These are phyloP conservation scores for Hypoxylon sp. DNA, from an alignment of 2,329 filamentous ascomycete genomes.

Conservation along the genomic window DNA sequence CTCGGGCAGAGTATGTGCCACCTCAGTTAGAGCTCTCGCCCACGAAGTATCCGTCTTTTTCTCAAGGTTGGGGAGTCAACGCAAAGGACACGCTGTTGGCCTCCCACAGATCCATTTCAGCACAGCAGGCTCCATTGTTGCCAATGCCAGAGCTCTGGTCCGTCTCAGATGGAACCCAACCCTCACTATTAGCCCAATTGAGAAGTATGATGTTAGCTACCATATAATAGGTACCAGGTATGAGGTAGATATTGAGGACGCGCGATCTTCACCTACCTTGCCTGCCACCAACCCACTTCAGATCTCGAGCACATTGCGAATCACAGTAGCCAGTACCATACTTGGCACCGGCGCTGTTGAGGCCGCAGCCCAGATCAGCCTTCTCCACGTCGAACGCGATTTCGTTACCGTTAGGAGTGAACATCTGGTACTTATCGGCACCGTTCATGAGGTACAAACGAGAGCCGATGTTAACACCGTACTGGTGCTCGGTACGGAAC, in stretches of 20 bases:
- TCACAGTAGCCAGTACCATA: constrained; percentile 71
- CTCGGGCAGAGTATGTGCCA: constrained; percentile 60
- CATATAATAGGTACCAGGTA: background rate
- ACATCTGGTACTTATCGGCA: constrained; percentile 69
- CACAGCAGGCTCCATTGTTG: constrained; percentile 66
- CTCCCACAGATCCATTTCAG: constrained; percentile 73
- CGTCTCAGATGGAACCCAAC: constrained; percentile 61
- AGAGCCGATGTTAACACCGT: constrained; percentile 57
- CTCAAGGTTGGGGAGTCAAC: constrained; percentile 72
- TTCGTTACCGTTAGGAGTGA: constrained; percentile 71
- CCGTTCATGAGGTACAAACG: constrained; percentile 71
- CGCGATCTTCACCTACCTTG: constrained; percentile 53
- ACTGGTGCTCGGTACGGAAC: constrained; percentile 61
- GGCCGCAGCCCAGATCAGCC: constrained; percentile 69
- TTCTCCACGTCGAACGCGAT: constrained; percentile 75
- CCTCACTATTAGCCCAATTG: constrained; percentile 59
- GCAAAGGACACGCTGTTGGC: constrained; percentile 72
- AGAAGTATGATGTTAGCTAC: constrained; percentile 17
- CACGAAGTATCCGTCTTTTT: constrained; percentile 59
- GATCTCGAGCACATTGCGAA: constrained; percentile 62
- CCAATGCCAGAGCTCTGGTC: constrained; percentile 65
- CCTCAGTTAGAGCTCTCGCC: constrained; percentile 63
- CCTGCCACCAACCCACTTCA: constrained; percentile 68
- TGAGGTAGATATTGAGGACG: background rate
- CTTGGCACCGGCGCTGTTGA: constrained; percentile 71